Evolutionary conservation across 306 rosid genomes (phyloP), one percentile per base, ranked within the genome.

Genomic region (Corylus americana): DNA sequence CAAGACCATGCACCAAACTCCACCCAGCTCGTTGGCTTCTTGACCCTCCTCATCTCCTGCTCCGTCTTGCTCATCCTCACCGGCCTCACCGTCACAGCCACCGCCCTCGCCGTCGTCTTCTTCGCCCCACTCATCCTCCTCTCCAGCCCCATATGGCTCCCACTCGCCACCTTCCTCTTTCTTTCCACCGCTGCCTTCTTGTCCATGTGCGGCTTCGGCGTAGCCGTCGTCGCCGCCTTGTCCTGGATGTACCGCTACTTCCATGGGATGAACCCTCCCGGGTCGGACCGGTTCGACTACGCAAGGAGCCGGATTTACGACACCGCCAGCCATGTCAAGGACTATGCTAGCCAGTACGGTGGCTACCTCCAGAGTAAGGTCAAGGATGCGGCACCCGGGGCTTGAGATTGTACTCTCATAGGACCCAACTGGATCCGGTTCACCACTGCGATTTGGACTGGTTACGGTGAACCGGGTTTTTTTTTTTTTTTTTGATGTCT

Each of bases 301-400:
- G 98, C 98, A 0, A 80, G 98, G 69, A 85, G 73, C 86, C 80
- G 97, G 73, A 87, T 95, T 71, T 92, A 86, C 50, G 92, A 91
- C 73, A 93, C 98, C 1, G 98, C 97, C 0, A 73, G 77, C 58
- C 96, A 94, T 7, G 98, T 94, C 8, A 94, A 91, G 84, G 98
- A 94, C 55, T 92, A 86, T 64, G 98, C 98, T 0, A 80, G 84
- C 55, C 97, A 94, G 82, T 94, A 91, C 29, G 98, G 97, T 25
- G 97, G 90, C 9, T 91, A 90, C 76, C 89, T 92, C 85, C 95
- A 94, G 57, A 82, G 85, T 64, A 92, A 89, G 85, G 92, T 83
- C 0, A 95, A 90, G 76, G 98, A 92, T 71, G 98, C 96, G 0
- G 98, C 98, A 2, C 98, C 98, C 0, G 98, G 98, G 1, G 98